Percentiles rank a stretch among this genome's conserved stretches.
Evolutionary conservation across 352 stramenopile genomes (phyloP).

Genomic region (Pythium brachiatum): DNA sequence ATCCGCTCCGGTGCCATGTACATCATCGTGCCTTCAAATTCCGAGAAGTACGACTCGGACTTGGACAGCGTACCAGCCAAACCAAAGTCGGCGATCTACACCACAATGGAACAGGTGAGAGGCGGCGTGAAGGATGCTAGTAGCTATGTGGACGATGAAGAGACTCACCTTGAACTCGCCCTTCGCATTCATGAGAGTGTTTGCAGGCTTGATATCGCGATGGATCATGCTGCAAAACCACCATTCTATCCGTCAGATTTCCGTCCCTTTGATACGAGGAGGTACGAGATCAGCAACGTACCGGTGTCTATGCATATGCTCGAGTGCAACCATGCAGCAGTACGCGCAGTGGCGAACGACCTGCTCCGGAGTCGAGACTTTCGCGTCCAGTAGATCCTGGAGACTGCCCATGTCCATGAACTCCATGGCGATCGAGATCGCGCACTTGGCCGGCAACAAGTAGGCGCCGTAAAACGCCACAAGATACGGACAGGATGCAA

Average conservation of each 20-base stretch:
- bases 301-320: slow-evolving; percentile 81
- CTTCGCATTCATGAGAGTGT: slow-evolving; percentile 83
- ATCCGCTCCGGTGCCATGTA: slow-evolving; percentile 96
- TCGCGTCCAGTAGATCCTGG: slow-evolving; percentile 64
- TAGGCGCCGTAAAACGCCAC: slow-evolving; percentile 91
- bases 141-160: no score
- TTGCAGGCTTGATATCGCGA: slow-evolving; percentile 90
- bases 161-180: slow-evolving; percentile 81
- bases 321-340: slow-evolving; percentile 76
- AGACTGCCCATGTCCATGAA: slow-evolving; percentile 92
- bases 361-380: slow-evolving; percentile 45
- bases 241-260: background rate
- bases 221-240: slow-evolving; percentile 65
- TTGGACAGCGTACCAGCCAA: slow-evolving; percentile 73
- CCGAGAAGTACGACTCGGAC: slow-evolving; percentile 76
- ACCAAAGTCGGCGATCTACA: slow-evolving; percentile 76
- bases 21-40: slow-evolving; percentile 91
- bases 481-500: slow-evolving; percentile 60
- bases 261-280: no score
- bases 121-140: no score
- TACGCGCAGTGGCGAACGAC: slow-evolving; percentile 76
- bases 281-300: slow-evolving; percentile 19
- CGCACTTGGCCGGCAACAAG: slow-evolving; percentile 62
- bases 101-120: background rate
- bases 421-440: slow-evolving; percentile 89